A percentile compares a stretch with the other conserved stretches of the same genome.
Conservation (phyloP, 345 rosid genomes). For the Citrus glauca region DNA sequence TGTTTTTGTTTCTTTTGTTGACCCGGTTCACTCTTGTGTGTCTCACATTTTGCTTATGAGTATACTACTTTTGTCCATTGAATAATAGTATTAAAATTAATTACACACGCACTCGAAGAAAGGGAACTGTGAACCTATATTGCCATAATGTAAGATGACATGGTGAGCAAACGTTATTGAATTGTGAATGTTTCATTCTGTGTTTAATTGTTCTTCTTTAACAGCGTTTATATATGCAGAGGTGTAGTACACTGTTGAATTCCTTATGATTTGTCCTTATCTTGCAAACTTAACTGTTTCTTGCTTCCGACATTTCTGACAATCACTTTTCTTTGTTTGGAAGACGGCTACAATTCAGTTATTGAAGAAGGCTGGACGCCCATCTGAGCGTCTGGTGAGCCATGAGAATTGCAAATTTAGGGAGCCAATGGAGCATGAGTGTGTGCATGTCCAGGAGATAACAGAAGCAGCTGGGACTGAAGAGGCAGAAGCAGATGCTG, state of each 20-base stretch:
- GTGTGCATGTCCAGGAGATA: constrained; percentile 82
- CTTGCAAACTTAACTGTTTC: background rate
- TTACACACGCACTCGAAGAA: background rate
- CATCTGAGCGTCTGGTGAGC: constrained; percentile 69
- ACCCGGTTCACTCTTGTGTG: background rate
- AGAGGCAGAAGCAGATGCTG: constrained; percentile 78
- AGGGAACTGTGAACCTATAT: background rate
- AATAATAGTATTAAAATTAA: too few species aligned
- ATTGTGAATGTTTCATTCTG: background rate
- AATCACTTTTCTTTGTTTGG: background rate
- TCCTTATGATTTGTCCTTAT: background rate
- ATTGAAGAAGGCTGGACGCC: constrained; percentile 81
- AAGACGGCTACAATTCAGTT: constrained; percentile 87
- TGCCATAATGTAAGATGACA: background rate
- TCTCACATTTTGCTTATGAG: background rate
- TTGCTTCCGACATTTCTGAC: background rate
- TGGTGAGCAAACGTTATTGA: background rate
- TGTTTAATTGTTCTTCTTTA: background rate
- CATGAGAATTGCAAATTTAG: constrained; percentile 71
- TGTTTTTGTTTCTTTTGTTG: background rate
- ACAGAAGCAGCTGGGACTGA: constrained; percentile 84
- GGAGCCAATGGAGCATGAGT: constrained; percentile 69
- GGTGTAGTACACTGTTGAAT: background rate
- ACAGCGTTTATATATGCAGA: background rate
- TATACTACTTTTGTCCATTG: too few species aligned